Base-by-base conservation (phyloP, 768 basidiomycete genomes). In the Russula emetica region DNA sequence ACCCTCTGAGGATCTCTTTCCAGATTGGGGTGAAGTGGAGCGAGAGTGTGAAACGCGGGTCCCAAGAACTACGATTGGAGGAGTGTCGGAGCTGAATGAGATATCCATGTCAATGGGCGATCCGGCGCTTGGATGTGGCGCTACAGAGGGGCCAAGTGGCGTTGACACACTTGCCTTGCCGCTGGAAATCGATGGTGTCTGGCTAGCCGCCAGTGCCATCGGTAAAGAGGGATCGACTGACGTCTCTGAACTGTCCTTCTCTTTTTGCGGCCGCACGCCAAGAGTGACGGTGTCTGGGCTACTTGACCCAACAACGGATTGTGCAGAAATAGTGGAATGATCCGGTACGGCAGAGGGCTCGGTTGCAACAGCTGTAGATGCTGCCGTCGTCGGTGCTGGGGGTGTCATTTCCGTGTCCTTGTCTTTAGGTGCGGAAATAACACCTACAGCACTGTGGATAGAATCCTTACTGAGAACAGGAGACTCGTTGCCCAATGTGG, bases 31-130 rank as follows among this genome's bases (percentile, higher is more conserved):
- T 24, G 63, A 55, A 24, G n/a, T 14, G 7, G 62, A 63, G 11
- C 56, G 56, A 58, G 62, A 63, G 13, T 47, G 34, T 8, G 55
- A 52, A 5, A 55, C 30, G 32, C n/a, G 42, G n/a, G 30, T 16
- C 14, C 32, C 55, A 10, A 65, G 55, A 36, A 61, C 60, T 3
- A 10, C 64, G 40, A 65, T 65, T 16, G 64, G 63, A 45, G 59
- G 58, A 1, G 63, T 26, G 7, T 40, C 10, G 18, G 59, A 60
- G 8, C 36, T 20, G 32, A 4, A 16, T 16, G 63, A 64, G 24
- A 64, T 42, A 14, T 55, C 53, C 59, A 53, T 60, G 32, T 56
- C 54, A 34, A 49, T 61, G 22, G 44, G 13, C 3, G 52, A 49
- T 28, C 40, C 50, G 22, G 9, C 20, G 6, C n/a, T 49, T 36